Evolutionary conservation across 139 green algal genomes (phyloP).

Genomic region (Closterium sp.): DNA sequence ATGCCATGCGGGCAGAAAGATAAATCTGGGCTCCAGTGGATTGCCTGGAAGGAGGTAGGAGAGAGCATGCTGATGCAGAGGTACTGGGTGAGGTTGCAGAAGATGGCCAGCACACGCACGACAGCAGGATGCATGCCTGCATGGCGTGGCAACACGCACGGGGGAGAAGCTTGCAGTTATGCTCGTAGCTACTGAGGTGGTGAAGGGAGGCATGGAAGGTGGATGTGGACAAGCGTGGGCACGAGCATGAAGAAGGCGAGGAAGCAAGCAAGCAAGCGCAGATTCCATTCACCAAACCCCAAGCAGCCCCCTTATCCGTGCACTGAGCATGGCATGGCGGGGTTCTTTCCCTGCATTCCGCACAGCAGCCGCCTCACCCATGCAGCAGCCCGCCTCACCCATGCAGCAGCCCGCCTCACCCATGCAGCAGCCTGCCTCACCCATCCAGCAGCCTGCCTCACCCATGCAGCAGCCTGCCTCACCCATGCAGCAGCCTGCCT

Average conservation of each 20-base stretch:
- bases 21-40: too few species aligned
- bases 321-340: neutral
- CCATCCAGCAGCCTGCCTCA: too few species aligned
- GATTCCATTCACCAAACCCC: neutral
- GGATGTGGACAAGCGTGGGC: too few species aligned
- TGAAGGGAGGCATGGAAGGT: too few species aligned
- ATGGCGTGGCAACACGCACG: neutral
- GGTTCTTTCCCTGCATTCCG: too few species aligned
- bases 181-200: too few species aligned
- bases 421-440: too few species aligned
- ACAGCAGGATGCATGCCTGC: conserved; percentile 58
- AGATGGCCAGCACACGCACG: conserved; percentile 69
- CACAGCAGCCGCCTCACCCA: too few species aligned
- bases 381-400: too few species aligned
- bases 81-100: conserved; percentile 89
- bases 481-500: too few species aligned
- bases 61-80: conserved; percentile 87
- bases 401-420: too few species aligned
- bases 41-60: conserved; percentile 83
- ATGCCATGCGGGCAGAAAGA: neutral
- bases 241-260: neutral
- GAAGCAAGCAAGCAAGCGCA: neutral
- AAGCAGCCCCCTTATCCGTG: neutral
- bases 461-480: too few species aligned
- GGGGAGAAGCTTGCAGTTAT: neutral